phyloP scores from a whole-genome alignment of 305 asterid species.

The Ilex paraguariensis region DNA sequence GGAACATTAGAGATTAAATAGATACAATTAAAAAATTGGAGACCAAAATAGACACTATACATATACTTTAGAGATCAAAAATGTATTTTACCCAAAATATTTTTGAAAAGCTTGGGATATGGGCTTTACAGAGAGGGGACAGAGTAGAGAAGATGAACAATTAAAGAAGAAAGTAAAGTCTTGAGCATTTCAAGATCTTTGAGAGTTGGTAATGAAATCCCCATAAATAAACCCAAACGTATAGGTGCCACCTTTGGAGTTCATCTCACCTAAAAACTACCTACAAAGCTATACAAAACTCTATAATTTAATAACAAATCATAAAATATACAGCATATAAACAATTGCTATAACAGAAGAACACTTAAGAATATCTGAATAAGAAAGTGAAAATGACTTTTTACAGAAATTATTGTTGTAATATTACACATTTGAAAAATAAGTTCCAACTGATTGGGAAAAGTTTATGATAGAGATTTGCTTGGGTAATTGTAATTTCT shows the following conservation, averaged over 20 bases:
- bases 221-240: conserved; percentile 5
- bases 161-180: conserved; percentile 10
- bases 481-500: no score
- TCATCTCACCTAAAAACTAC: conserved; percentile 10
- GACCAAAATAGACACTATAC: no score
- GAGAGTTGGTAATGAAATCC: conserved; percentile 28
- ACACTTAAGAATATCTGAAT: background rate
- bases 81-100: background rate
- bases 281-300: background rate
- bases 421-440: no score
- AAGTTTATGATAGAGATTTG: no score
- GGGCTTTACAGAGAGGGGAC: conserved; percentile 56
- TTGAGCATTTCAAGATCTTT: background rate
- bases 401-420: no score
- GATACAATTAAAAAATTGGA: no score
- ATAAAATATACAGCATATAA: background rate
- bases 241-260: conserved; percentile 12
- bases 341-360: background rate
- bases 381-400: no score
- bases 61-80: no score
- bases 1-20: no score
- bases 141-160: conserved; percentile 45
- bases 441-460: no score
- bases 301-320: background rate
- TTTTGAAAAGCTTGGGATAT: conserved; percentile 5